A percentile compares a stretch with the other conserved stretches of the same genome.
Evolutionary conservation across 208 protist species (phyloP).

Genomic region (Porcisia deanei): DNA sequence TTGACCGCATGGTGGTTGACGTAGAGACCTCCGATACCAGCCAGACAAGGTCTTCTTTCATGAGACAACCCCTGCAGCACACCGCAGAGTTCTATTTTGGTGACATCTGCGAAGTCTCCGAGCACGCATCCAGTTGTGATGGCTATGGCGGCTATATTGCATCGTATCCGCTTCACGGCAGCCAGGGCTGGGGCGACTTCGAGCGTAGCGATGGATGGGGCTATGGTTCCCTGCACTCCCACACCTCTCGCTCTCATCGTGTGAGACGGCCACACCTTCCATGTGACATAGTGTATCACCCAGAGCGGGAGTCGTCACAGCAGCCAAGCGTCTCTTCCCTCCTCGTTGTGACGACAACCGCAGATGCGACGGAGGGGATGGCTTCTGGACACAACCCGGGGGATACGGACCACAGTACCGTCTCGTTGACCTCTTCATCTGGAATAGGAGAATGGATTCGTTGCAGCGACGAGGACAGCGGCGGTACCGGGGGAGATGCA

Average conservation of each 20-base stretch:
- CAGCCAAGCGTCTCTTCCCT: neutral
- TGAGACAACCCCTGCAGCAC: neutral
- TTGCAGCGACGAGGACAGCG: conserved; percentile 16
- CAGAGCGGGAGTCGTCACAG: neutral
- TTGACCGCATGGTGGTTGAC: conserved; percentile 5
- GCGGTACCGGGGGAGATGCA: neutral
- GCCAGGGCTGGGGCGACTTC: neutral
- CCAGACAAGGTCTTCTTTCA: neutral
- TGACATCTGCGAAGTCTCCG: neutral
- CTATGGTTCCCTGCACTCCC: neutral
- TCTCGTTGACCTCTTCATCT: conserved; percentile 15
- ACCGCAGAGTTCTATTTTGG: neutral
- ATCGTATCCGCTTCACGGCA: conserved; percentile 1
- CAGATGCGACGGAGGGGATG: neutral
- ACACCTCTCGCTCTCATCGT: neutral
- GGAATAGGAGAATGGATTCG: conserved; percentile 22
- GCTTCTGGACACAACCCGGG: neutral
- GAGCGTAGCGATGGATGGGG: neutral
- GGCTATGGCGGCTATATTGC: conserved; percentile 14
- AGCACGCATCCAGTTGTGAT: neutral
- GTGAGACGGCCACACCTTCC: no score
- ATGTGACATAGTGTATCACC: neutral
- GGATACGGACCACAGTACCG: conserved; percentile 4
- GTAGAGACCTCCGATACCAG: neutral
- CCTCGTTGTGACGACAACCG: neutral